Conservation (phyloP, 2,329 filamentous ascomycete genomes). For the Cryphonectria nitschkei region DNA sequence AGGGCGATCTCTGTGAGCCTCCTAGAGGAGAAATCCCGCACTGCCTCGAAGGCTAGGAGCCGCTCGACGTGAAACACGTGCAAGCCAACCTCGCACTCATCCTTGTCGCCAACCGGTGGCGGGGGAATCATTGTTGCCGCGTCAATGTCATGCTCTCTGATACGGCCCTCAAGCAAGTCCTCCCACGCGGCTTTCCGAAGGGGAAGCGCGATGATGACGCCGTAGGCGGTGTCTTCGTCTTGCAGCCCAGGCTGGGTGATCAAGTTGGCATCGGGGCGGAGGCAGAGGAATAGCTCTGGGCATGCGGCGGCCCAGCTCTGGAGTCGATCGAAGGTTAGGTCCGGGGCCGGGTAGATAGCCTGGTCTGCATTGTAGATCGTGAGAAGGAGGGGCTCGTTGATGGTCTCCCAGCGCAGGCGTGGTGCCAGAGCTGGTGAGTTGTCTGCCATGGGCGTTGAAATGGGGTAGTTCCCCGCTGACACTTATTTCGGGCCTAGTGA, state of each 20-base stretch:
- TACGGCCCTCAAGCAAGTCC: constrained; percentile 2
- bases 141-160: constrained; percentile 24
- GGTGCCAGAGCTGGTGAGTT: background rate
- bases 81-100: constrained; percentile 12
- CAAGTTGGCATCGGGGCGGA: background rate
- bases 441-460: background rate
- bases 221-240: background rate
- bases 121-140: constrained; percentile 19
- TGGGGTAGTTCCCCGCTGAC: background rate
- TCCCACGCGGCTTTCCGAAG: constrained; percentile 16
- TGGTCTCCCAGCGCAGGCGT: constrained; percentile 8
- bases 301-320: constrained; percentile 20
- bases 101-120: background rate
- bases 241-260: background rate
- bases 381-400: constrained; percentile 16
- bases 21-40: background rate
- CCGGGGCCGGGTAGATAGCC: constrained; percentile 26
- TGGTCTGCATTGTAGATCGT: constrained; percentile 24
- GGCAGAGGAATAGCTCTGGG: constrained; percentile 17
- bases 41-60: background rate
- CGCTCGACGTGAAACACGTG: constrained; percentile 27
- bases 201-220: constrained; percentile 23
- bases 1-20: constrained; percentile 17
- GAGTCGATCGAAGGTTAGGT: constrained; percentile 18
- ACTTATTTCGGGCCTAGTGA: background rate